A percentile compares a stretch with the other conserved stretches of the same genome.
These are phyloP conservation scores for Tetradesmus obliquus DNA, from an alignment of 139 green algal genomes.

Conservation along the genomic window DNA sequence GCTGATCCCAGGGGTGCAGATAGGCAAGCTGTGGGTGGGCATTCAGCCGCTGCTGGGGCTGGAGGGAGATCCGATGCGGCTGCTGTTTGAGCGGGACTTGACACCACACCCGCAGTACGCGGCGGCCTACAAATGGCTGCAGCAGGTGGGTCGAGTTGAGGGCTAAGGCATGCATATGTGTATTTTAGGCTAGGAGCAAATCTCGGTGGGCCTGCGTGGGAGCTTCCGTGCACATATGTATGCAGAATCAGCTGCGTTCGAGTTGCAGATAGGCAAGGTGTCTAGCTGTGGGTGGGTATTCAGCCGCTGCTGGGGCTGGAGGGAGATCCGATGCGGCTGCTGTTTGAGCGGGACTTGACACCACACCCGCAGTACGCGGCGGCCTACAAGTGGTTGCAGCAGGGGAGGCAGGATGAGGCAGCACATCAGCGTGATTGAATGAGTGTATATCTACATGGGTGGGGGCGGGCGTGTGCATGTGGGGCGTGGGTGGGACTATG, in stretches of 20 bases:
- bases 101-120: slow-evolving; percentile 98
- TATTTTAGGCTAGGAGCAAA: too few species aligned
- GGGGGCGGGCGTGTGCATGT: too few species aligned
- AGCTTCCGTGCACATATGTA: too few species aligned
- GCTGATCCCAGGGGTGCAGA: slow-evolving; percentile 77
- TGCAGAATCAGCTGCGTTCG: too few species aligned
- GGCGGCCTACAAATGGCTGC: slow-evolving; percentile 96
- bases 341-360: slow-evolving; percentile 92
- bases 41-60: slow-evolving; percentile 94
- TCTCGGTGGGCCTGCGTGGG: too few species aligned
- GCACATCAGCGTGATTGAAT: too few species aligned
- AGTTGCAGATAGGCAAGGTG: slow-evolving; percentile 86
- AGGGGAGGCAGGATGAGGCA: slow-evolving; percentile 40
- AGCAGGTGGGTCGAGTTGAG: slow-evolving; percentile 48
- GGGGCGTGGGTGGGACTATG: too few species aligned
- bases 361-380: slow-evolving; percentile 97
- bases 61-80: slow-evolving; percentile 98
- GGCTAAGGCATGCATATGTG: background rate
- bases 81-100: slow-evolving; percentile 91
- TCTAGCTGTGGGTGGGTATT: slow-evolving; percentile 91
- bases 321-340: slow-evolving; percentile 98
- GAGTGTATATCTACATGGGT: too few species aligned
- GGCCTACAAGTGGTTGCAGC: slow-evolving; percentile 94
- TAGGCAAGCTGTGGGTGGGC: slow-evolving; percentile 96
- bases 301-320: slow-evolving; percentile 94